A percentile compares a stretch with the other conserved stretches of the same genome.
Conservation (phyloP, 2,329 filamentous ascomycete genomes). For the Orbilia javanica region DNA sequence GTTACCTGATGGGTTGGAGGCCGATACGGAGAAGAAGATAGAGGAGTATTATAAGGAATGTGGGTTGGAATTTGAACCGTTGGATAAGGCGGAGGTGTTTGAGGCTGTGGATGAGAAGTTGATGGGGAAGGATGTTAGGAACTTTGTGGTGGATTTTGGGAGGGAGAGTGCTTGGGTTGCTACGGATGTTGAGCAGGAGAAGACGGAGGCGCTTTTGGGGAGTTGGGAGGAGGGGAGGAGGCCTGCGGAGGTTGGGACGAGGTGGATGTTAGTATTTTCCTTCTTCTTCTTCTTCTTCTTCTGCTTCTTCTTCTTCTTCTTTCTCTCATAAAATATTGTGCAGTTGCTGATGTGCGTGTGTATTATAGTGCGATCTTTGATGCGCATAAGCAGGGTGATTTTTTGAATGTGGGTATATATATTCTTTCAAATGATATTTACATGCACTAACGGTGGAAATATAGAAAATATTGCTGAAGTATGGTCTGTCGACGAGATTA, state of each 20-base stretch:
- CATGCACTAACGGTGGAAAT: neutral
- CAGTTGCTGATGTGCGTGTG: neutral
- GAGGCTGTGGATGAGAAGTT: conserved; percentile 52
- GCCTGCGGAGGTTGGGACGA: conserved; percentile 47
- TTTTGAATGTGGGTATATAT: conserved; percentile 41
- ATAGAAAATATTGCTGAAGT: conserved; percentile 50
- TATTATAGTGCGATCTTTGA: conserved; percentile 53
- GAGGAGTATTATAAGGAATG: conserved; percentile 52
- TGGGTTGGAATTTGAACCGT: conserved; percentile 42
- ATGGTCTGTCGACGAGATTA: conserved; percentile 52
- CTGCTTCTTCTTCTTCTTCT: too few relatives aligned
- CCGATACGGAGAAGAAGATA: conserved; percentile 38
- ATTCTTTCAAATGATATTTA: neutral
- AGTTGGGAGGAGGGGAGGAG: conserved; percentile 48
- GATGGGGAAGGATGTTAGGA: conserved; percentile 43
- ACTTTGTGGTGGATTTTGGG: conserved; percentile 57
- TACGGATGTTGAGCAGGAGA: conserved; percentile 45
- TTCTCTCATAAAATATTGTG: too few relatives aligned
- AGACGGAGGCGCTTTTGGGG: conserved; percentile 39
- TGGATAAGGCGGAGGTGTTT: conserved; percentile 43
- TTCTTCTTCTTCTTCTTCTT: too few relatives aligned
- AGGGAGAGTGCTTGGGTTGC: conserved; percentile 56
- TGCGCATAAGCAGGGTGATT: conserved; percentile 53
- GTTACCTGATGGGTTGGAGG: conserved; percentile 33
- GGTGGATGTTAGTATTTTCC: conserved; percentile 50